A percentile compares a stretch with the other conserved stretches of the same genome.
Evolutionary conservation across 768 basidiomycete species (phyloP).

Genomic region (Gloeostereum incarnatum): DNA sequence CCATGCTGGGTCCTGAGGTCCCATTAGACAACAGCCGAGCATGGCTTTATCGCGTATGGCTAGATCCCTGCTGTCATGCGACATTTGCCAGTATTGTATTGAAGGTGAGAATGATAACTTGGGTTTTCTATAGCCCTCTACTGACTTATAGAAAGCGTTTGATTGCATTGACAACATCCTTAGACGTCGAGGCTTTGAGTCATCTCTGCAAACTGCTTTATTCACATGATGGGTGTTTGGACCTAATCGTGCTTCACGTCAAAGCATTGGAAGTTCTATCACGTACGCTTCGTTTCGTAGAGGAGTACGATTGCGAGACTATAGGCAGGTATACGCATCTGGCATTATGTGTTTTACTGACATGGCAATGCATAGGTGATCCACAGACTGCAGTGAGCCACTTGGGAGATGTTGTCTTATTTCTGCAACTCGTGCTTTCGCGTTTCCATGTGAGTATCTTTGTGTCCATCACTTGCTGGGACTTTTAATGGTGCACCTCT

Average conservation of each 20-base stretch:
- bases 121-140: no score
- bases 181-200: constrained; percentile 63
- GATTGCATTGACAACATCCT: constrained; percentile 32
- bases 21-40: constrained; percentile 22
- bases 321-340: constrained; percentile 44
- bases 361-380: constrained; percentile 42
- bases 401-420: constrained; percentile 71
- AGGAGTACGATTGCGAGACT: constrained; percentile 72
- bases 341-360: neutral
- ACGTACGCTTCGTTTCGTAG: constrained; percentile 50
- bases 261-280: constrained; percentile 58
- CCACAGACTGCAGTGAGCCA: constrained; percentile 77
- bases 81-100: constrained; percentile 46
- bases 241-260: constrained; percentile 61
- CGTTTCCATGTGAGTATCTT: constrained; percentile 47
- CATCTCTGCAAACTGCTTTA: constrained; percentile 62
- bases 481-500: constrained; percentile 4
- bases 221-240: constrained; percentile 47
- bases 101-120: constrained; percentile 34
- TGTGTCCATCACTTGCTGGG: neutral
- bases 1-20: constrained; percentile 45
- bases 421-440: constrained; percentile 55
- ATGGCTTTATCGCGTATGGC: constrained; percentile 39
- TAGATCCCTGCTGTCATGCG: constrained; percentile 48
- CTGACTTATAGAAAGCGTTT: constrained; percentile 41